Base-by-base conservation (phyloP, 768 basidiomycete species). In the Lentinula boryana region DNA sequence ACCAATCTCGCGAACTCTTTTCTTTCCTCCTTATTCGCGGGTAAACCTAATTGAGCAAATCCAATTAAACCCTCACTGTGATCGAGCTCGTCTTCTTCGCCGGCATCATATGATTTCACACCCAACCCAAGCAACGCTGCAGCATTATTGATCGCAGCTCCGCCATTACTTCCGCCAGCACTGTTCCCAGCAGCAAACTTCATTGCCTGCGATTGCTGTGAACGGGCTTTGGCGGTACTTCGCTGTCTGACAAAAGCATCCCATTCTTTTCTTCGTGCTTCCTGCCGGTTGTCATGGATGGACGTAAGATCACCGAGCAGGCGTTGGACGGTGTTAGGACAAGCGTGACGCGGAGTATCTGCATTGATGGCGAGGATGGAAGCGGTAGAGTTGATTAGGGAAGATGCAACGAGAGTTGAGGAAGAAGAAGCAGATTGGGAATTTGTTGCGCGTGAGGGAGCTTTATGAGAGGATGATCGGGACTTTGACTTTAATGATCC, bases 1-100 rank as follows among this genome's bases (percentile, higher is more conserved):
- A 96, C 83, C 5, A 99, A 76, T 62, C 84, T 76, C 61, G 88
- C 86, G 62, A 98, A 92, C 68, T 89, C 90, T 60, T 80, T 83
- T 68, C 88, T 80, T 63, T 95, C 92, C 62, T 91, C 85, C 60
- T 87, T 84, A 63, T 89, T 86, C 36, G 88, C 79, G 1, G 86
- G 87, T 18, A 87, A 71, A 0, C 93, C 94, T 56, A 97, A 83
- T 73, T 96, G 93, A 15, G 91, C 89, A 61, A 99, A 89, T 1
- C 93, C 95, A 58, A 99, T 88, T 32, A 98, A 70, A 1, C 93
- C 93, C 36, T 93, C 92, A 23, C 82, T 87, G 70, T 95, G 93
- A 33, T 77, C 75, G 44, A 93, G 77, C 67, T 95, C 93, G 51
- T 91, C 89, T 60, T 84, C 85, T 58, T 84, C 86, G 35, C 79